Evolutionary conservation across 371 early-diverging fungal species (phyloP), one percentile per base, ranked within the genome.

Genomic region (Haplosporangium sp.): DNA sequence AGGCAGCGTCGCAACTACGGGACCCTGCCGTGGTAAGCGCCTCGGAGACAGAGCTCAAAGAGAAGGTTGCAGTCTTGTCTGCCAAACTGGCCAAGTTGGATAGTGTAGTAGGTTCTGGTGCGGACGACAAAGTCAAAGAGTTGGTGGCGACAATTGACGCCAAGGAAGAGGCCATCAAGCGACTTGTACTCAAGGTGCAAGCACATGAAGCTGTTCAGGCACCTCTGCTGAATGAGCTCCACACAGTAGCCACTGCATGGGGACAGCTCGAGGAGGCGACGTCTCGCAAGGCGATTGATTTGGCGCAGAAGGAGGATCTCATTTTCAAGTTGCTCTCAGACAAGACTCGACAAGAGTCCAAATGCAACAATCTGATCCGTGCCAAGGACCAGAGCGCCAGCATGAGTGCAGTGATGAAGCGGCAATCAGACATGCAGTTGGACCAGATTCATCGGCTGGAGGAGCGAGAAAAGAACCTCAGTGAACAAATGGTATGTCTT

Each of bases 361-460:
- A 77, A 41, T 77, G 72, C 38, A 69, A 20, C 48, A 48, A 85
- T 57, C 76, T 94, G 48, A 85, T 88, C 65, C 90, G 92, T 74
- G 90, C 92, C 41, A 90, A 85, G 55, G 93, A 90, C 55, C 87
- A 91, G 11, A 83, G 86, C 55, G 85, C 86, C 41, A 83, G 89
- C 64, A 84, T 89, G 61, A 87, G 86, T 18, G 85, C 88, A 42
- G 90, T 93, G 6, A 81, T 94, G 64, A 90, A 89, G 61, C 83
- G 84, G 42, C 94, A 94, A 80, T 90, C 89, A 29, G 92, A 93
- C 59, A 94, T 92, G 84, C 95, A 95, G 77, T 80, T 94, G 69
- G 95, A 93, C 53, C 89, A 90, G 71, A 92, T 94, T 55, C 86
- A 89, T 51, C 86, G 86, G 46, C 73, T 92, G n/a, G 94, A 94